Percentiles rank a stretch among this genome's conserved stretches.
These are phyloP conservation scores for Solanum bulbocastanum DNA, from an alignment of 257 asterid genomes.

Conservation along the genomic window DNA sequence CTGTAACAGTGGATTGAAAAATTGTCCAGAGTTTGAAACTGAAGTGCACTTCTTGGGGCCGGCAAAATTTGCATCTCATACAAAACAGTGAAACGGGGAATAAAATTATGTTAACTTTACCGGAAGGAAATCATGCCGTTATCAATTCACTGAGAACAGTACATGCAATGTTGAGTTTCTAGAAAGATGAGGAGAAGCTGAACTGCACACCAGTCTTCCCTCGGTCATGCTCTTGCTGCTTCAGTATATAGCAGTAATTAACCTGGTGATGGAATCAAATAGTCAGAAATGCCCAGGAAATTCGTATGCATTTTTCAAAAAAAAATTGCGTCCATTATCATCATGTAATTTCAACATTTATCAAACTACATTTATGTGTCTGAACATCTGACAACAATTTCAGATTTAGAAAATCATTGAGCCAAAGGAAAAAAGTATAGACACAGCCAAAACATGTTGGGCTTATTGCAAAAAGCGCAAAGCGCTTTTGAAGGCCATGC, in stretches of 20 bases:
- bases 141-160: not conserved
- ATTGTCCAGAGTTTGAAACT: not conserved
- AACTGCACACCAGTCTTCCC: conserved; percentile 90
- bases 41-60: not conserved
- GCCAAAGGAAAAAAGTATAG: not conserved
- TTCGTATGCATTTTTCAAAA: not conserved
- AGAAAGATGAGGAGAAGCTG: conserved; percentile 72
- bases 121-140: not conserved
- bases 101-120: not conserved
- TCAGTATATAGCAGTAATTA: conserved; percentile 71
- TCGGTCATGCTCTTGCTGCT: conserved; percentile 59
- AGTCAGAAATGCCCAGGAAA: conserved; percentile 9
- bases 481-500: not conserved
- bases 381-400: not conserved
- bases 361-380: not conserved
- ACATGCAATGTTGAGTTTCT: conserved; percentile 3
- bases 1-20: not conserved
- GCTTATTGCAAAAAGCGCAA: not conserved
- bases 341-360: not conserved
- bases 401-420: not conserved
- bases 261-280: conserved; percentile 34
- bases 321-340: not conserved
- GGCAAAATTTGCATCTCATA: not conserved
- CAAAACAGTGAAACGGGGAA: not conserved
- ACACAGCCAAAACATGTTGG: not conserved